Conservation (phyloP, 371 early-diverging fungal genomes). For the Mortierella sp. region DNA sequence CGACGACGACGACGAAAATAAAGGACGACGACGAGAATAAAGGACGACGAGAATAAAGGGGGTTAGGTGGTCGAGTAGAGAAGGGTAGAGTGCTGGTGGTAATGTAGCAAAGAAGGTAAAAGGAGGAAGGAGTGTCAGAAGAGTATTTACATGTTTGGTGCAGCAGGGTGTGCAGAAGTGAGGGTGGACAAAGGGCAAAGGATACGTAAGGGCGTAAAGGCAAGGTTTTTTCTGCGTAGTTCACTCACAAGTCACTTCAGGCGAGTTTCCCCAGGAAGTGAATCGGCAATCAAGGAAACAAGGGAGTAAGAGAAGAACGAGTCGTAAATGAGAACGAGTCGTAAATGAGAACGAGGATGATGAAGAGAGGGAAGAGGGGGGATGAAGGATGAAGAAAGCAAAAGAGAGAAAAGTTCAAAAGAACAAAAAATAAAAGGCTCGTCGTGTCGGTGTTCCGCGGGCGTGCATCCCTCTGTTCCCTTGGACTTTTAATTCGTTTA, state of each 20-base stretch:
- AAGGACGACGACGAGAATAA: not conserved
- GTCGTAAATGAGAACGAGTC: not conserved
- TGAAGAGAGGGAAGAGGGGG: not conserved
- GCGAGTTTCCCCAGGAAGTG: no score
- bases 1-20: not conserved
- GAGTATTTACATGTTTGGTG: no score
- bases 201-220: no score
- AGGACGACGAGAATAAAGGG: not conserved
- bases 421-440: slow-evolving; percentile 10
- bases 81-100: no score
- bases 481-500: not conserved
- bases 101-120: no score
- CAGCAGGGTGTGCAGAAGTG: no score
- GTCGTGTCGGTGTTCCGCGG: not conserved
- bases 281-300: not conserved
- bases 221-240: no score
- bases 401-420: slow-evolving; percentile 6
- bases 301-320: not conserved
- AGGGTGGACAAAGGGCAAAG: no score
- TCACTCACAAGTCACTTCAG: no score
- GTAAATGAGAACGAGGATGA: not conserved
- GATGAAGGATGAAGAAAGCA: not conserved
- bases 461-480: not conserved
- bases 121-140: no score
- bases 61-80: no score